Evolutionary conservation across 164 flowering plant genomes (phyloP).

Genomic region (Stephania japonica): DNA sequence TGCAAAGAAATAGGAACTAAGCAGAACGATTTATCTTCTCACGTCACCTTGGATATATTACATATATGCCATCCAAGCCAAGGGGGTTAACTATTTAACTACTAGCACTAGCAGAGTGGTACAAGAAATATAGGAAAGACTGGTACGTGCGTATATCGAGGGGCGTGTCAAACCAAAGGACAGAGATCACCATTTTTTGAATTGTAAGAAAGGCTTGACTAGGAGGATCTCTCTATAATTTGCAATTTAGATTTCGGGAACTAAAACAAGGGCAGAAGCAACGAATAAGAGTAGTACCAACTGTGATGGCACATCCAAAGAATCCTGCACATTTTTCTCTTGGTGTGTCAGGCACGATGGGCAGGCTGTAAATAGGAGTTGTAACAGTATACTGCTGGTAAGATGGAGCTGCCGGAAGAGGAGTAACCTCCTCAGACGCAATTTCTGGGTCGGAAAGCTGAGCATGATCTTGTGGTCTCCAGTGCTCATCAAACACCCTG

Average conservation of each 20-base stretch:
- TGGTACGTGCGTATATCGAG: too few relatives aligned
- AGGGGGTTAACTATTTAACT: too few relatives aligned
- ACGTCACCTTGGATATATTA: too few relatives aligned
- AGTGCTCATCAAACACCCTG: not conserved
- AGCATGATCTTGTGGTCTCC: not conserved
- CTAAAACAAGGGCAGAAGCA: constrained; percentile 17
- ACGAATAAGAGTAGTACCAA: constrained; percentile 6
- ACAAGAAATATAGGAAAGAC: too few relatives aligned
- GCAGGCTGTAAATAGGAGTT: constrained; percentile 29
- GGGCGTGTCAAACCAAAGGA: too few relatives aligned
- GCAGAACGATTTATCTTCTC: too few relatives aligned
- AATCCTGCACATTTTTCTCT: constrained; percentile 16
- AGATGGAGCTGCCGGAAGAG: constrained; percentile 13
- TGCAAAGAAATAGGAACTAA: too few relatives aligned
- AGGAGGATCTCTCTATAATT: not conserved
- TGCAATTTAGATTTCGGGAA: not conserved
- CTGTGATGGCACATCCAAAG: constrained; percentile 16
- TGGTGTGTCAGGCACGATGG: constrained; percentile 8
- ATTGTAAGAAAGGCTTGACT: too few relatives aligned
- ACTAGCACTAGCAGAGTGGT: too few relatives aligned
- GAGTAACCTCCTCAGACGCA: constrained; percentile 13
- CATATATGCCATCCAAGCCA: too few relatives aligned
- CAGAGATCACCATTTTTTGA: too few relatives aligned
- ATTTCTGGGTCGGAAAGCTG: not conserved
- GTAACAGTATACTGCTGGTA: constrained; percentile 36